Evolutionary conservation across 306 rosid genomes (phyloP), one percentile per base, ranked within the genome.

Genomic region (Betula pendula): DNA sequence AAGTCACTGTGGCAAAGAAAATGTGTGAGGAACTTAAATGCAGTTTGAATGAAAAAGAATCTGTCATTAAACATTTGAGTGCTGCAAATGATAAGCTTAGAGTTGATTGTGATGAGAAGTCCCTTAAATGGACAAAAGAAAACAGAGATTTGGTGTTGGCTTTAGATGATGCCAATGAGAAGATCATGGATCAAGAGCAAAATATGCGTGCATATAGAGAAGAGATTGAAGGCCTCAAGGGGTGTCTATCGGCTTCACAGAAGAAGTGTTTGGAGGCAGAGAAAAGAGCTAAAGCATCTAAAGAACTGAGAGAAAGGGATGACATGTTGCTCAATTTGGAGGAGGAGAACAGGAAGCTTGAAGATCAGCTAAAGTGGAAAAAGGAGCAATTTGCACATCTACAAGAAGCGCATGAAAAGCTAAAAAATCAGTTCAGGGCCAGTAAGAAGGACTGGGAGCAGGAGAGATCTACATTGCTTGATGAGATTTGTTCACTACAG

Each of bases 281-380:
- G 72, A 87, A 84, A 48, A 68, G 70, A 9, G 75, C 73, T 1
- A 74, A 72, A 51, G 81, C 84, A 45, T 73, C 82, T 22, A 88
- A 85, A 47, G 92, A 89, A 62, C n/a, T 68, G 33, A 80, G 86
- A 65, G 92, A 88, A 53, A 83, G 87, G 80, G 86, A 92, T 43
- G 85, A 80, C 70, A 27, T 77, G 79, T 33, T 89, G 0, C 65
- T 76, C 56, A 80, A 79, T 70, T 53, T 89, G 27, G 91, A 86
- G 74, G 89, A 92, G 74, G 88, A 87, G 79, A 80, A 38, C 49
- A 79, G 81, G 72, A 85, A 88, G 78, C 49, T 88, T 71, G 84
- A 80, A 88, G 96, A 94, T 63, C 87, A 88, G 79, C 71, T 94
- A 35, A 90, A 92, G 80, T 92, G 95, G 98, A 92, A 90, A 83